Conservation (phyloP, 2,329 filamentous ascomycete species). For the Myriosclerotinia duriaeana region DNA sequence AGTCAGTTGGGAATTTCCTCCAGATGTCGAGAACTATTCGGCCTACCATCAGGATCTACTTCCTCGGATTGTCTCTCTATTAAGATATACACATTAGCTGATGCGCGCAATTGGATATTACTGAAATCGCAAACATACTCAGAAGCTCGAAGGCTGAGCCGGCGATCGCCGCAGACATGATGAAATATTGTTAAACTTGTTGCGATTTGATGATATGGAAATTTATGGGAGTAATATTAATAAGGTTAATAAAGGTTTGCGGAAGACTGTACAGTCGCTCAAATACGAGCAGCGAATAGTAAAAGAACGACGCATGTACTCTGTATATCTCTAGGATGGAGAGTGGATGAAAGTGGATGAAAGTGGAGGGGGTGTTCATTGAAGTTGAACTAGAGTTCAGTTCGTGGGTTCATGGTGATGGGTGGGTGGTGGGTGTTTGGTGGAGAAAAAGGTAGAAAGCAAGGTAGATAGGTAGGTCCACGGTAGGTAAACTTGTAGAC, state of each 20-base stretch:
- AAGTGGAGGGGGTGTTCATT: background rate
- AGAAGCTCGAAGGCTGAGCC: conserved; percentile 40
- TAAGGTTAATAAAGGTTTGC: background rate
- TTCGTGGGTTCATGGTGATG: background rate
- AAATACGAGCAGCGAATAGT: conserved; percentile 37
- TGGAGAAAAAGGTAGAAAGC: background rate
- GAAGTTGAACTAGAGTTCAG: background rate
- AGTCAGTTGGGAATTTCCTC: conserved; percentile 31
- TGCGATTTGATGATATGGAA: background rate
- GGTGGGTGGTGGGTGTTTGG: background rate
- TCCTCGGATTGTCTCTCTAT: conserved; percentile 39
- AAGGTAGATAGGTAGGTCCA: too few species aligned
- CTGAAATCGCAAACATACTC: conserved; percentile 35
- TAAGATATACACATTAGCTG: conserved; percentile 28
- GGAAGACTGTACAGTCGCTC: conserved; percentile 33
- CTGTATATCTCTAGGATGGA: conserved; percentile 30
- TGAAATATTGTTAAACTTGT: conserved; percentile 23
- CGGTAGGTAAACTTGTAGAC: too few species aligned
- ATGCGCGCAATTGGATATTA: conserved; percentile 9
- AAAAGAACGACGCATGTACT: conserved; percentile 38
- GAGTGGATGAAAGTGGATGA: background rate
- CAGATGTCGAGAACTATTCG: background rate
- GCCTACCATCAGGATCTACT: conserved; percentile 37
- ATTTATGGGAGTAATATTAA: background rate
- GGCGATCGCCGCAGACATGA: conserved; percentile 36